Evolutionary conservation across 2,329 filamentous ascomycete species (phyloP), one percentile per base, ranked within the genome.

Genomic region (Aspergillus arachidicola): DNA sequence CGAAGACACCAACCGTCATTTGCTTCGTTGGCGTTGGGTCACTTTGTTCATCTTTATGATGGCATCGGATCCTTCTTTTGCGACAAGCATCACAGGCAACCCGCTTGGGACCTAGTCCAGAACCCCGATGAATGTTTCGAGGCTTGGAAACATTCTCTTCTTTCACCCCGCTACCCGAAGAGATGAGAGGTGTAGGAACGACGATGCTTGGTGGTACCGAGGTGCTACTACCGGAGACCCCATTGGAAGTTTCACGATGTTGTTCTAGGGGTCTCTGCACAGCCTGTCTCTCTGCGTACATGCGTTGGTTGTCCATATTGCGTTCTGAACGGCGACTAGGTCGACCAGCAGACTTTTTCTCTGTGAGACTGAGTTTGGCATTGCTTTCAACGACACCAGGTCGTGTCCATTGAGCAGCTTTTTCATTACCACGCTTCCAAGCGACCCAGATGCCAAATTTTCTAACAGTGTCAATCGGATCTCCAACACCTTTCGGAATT

Each of bases 391-490:
- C 79, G 53, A 82, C 82, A 67, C 87, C 85, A 2, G 85, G 85
- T 60, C 85, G 81, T 46, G 87, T 87, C 87, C 87, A 90, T 51
- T 83, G 79, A 34, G 87, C 86, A 55, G 87, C 85, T 61, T 79
- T 79, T 66, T 89, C 86, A 70, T 89, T 88, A 12, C 88, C 88
- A 60, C 85, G 84, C 73, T 90, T 90, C 87, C 87, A 90, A 3
- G 87, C 86, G 62, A 86, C 83, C 88, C 88, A 90, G 61, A 89
- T 80, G 6, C 86, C 87, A 67, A 90, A 89, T 19, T 77, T 83
- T 68, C 84, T 83, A 61, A 87, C 84, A 38, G 86, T 76, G 34
- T 86, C 83, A n/a, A 89, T 74, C 5, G 87, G 86, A 60, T 90
- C 87, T 41, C 85, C 85, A 62, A 84, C 79, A 34, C 82, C 83